Evolutionary conservation across 1,139 yeast genomes (phyloP).

Genomic region (Eremothecium sinecaudum): DNA sequence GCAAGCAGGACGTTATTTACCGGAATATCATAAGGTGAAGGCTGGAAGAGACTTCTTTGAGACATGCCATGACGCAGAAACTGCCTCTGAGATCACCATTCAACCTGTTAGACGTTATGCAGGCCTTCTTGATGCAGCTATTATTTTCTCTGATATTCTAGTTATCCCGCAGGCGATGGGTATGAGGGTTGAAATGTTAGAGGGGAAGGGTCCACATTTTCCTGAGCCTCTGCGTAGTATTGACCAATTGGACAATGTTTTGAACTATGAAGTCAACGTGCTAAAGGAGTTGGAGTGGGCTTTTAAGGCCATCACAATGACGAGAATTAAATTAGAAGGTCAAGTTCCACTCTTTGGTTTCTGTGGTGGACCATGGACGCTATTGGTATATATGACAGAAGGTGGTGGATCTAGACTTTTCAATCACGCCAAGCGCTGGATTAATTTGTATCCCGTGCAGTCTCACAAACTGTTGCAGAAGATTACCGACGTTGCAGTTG

Average conservation of each 20-base stretch:
- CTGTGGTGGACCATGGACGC: constrained; percentile 97
- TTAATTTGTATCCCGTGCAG: constrained; percentile 66
- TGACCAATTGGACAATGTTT: constrained; percentile 47
- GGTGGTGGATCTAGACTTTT: constrained; percentile 94
- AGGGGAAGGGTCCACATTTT: constrained; percentile 91
- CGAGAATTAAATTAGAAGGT: constrained; percentile 75
- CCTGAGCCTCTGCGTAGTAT: constrained; percentile 77
- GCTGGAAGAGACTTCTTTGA: constrained; percentile 85
- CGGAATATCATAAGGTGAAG: constrained; percentile 87
- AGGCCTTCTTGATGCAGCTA: constrained; percentile 91
- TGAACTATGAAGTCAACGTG: constrained; percentile 59
- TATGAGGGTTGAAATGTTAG: constrained; percentile 86
- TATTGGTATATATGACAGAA: constrained; percentile 92
- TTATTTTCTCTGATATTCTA: constrained; percentile 86
- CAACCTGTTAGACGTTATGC: constrained; percentile 89
- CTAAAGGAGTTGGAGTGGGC: constrained; percentile 84
- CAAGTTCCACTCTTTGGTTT: constrained; percentile 91
- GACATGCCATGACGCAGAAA: constrained; percentile 86
- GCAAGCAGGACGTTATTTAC: constrained; percentile 51
- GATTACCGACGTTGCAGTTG: constrained; percentile 81
- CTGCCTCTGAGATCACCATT: constrained; percentile 86
- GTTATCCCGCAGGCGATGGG: constrained; percentile 99
- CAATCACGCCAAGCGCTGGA: constrained; percentile 87
- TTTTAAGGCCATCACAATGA: constrained; percentile 77
- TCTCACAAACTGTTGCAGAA: constrained; percentile 65